These are phyloP conservation scores for Aspergillus sp. DNA, from an alignment of 2,329 filamentous ascomycete genomes.

Conservation along the genomic window DNA sequence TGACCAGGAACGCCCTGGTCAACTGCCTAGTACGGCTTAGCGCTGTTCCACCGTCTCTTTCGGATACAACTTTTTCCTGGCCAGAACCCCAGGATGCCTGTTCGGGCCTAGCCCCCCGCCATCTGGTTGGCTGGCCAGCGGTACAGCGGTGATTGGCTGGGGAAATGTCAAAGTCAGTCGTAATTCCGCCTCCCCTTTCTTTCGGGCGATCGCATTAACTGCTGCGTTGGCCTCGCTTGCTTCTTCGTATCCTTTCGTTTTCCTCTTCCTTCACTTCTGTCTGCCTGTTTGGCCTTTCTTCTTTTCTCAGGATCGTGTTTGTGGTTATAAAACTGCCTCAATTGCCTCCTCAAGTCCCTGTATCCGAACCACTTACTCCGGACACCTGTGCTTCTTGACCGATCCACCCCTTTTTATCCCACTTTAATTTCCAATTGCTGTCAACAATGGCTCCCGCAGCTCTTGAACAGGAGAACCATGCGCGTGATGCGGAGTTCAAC, in stretches of 20 bases:
- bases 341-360: slow-evolving; percentile 15
- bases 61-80: slow-evolving; percentile 5
- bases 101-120: slow-evolving; percentile 12
- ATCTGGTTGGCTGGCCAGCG: slow-evolving; percentile 12
- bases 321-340: slow-evolving; percentile 9
- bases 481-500: slow-evolving; percentile 87
- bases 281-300: slow-evolving; percentile 6
- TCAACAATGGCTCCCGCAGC: slow-evolving; percentile 54
- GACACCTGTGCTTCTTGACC: slow-evolving; percentile 10
- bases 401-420: slow-evolving; percentile 23
- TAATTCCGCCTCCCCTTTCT: slow-evolving; percentile 26
- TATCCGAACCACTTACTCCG: neutral
- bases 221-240: slow-evolving; percentile 10
- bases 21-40: neutral
- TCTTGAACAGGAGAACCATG: slow-evolving; percentile 80
- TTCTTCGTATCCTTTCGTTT: slow-evolving; percentile 3
- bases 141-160: slow-evolving; percentile 20
- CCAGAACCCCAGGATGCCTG: slow-evolving; percentile 16
- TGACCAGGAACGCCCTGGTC: neutral
- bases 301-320: slow-evolving; percentile 13
- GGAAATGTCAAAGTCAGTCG: slow-evolving; percentile 18
- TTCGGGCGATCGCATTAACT: slow-evolving; percentile 15
- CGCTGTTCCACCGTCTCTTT: slow-evolving; percentile 9
- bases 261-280: slow-evolving; percentile 7
- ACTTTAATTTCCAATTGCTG: slow-evolving; percentile 18